Percentiles rank a stretch among this genome's conserved stretches.
Evolutionary conservation across 2,329 filamentous ascomycete species (phyloP).

Genomic region (Ophiostoma ulmi): DNA sequence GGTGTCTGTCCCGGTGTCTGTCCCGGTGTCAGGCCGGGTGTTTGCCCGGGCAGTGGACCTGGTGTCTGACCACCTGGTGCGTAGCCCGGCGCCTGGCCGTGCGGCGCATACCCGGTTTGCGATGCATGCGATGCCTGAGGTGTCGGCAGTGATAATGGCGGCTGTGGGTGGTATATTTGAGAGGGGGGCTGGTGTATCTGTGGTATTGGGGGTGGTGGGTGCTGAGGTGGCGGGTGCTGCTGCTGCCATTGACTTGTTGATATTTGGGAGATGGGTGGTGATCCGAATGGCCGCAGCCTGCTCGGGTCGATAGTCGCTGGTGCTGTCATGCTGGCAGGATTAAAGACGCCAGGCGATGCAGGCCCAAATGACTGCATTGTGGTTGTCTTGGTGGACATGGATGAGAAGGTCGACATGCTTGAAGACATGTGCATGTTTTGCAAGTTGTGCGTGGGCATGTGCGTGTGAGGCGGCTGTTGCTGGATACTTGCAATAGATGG

Average conservation of each 20-base stretch:
- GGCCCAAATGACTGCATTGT: constrained; percentile 4
- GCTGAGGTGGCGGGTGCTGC: constrained; percentile 1
- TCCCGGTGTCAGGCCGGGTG: background rate
- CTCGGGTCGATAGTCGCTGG: background rate
- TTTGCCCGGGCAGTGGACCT: background rate
- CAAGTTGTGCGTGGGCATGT: background rate
- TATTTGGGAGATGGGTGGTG: background rate
- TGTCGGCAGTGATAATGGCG: constrained; percentile 15
- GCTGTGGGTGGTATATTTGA: background rate
- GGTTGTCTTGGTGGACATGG: background rate
- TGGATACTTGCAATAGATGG: background rate
- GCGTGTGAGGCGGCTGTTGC: background rate
- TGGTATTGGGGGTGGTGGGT: constrained; percentile 5
- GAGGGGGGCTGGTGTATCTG: background rate
- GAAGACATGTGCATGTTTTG: background rate
- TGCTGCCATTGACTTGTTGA: background rate
- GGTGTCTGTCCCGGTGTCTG: background rate
- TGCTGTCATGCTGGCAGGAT: background rate
- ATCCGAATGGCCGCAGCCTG: background rate
- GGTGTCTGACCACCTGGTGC: background rate
- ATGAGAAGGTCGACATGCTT: background rate
- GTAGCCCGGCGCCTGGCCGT: background rate
- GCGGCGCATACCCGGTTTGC: background rate
- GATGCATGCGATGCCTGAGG: constrained; percentile 6
- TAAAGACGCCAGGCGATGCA: background rate